phyloP scores from a whole-genome alignment of 2,329 filamentous ascomycete species.

The Endothia cerciana region DNA sequence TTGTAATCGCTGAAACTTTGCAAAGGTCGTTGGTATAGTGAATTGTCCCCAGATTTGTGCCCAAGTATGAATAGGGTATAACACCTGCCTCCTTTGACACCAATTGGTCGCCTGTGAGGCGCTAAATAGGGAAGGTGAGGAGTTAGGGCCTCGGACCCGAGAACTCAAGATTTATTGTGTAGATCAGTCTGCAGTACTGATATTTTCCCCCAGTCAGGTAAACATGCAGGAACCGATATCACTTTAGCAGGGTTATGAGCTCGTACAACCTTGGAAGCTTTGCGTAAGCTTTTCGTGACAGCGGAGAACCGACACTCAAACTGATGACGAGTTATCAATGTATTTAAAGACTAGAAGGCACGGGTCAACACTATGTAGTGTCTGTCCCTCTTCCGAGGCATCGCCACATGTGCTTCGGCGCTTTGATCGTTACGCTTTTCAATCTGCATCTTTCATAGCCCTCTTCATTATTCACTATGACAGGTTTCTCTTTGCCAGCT shows the following conservation, averaged over 20 bases:
- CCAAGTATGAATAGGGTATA: too few relatives aligned
- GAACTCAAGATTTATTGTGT: neutral
- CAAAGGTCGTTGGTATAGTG: too few relatives aligned
- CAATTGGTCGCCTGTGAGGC: neutral
- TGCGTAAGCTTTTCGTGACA: neutral
- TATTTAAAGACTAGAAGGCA: neutral
- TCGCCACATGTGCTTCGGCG: neutral
- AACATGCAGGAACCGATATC: slow-evolving; percentile 11
- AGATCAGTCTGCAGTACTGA: neutral
- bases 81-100: neutral
- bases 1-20: too few relatives aligned
- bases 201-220: neutral
- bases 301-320: neutral
- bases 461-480: neutral
- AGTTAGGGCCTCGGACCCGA: neutral
- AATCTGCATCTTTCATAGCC: too few relatives aligned
- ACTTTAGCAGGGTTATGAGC: neutral
- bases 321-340: neutral
- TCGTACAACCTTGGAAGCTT: neutral
- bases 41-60: too few relatives aligned
- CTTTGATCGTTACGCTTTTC: too few relatives aligned
- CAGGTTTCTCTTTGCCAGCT: neutral
- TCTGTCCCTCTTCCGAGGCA: neutral
- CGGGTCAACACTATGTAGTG: neutral
- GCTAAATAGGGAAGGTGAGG: slow-evolving; percentile 3